Percentiles rank a stretch among this genome's conserved stretches.
These are phyloP conservation scores for Bipolaris victoriae DNA, from an alignment of 2,329 filamentous ascomycete genomes.

Conservation along the genomic window DNA sequence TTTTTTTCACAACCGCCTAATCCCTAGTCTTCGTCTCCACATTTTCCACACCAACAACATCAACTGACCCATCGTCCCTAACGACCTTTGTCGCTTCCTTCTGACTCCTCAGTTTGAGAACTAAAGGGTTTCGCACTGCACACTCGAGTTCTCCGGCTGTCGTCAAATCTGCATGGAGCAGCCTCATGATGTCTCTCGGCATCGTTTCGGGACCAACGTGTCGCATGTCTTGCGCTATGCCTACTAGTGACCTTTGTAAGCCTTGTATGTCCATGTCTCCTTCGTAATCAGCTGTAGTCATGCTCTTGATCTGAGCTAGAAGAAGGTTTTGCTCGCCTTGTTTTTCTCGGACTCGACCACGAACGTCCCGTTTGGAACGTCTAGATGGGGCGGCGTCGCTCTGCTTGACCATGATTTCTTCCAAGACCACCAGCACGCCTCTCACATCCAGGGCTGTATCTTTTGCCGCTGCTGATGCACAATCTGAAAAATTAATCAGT, in stretches of 20 bases:
- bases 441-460: conserved; percentile 4
- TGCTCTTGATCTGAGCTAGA: background rate
- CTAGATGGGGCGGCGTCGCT: conserved; percentile 9
- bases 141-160: conserved; percentile 1
- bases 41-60: background rate
- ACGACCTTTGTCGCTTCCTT: background rate
- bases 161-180: conserved; percentile 18
- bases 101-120: conserved; percentile 5
- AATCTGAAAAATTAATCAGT: conserved; percentile 12
- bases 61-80: background rate
- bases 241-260: background rate
- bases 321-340: background rate
- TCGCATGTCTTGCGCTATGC: conserved; percentile 7
- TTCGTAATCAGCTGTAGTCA: background rate
- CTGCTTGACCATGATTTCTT: conserved; percentile 9
- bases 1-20: background rate
- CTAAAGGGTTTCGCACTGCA: background rate
- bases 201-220: conserved; percentile 10
- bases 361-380: too few species aligned
- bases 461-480: background rate
- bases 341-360: background rate
- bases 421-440: conserved; percentile 9
- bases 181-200: conserved; percentile 1
- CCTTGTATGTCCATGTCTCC: background rate
- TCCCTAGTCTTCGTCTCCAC: background rate